A percentile compares a stretch with the other conserved stretches of the same genome.
These are phyloP conservation scores for Fallopia convolvulus DNA, from an alignment of 148 eudicot species.

Conservation along the genomic window DNA sequence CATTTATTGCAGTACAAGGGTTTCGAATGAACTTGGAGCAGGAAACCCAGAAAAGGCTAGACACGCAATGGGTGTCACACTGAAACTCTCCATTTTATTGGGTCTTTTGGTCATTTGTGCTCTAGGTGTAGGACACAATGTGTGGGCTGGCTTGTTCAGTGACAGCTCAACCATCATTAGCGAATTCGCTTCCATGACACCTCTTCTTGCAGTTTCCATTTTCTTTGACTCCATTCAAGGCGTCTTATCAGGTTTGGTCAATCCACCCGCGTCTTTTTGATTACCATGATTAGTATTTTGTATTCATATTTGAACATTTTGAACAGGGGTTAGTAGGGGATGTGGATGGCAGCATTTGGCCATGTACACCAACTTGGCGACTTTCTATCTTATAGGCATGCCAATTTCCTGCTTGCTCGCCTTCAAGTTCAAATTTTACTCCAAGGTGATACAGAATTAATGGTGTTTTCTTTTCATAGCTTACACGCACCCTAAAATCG, in stretches of 20 bases:
- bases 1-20: slow-evolving; percentile 58
- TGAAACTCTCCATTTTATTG: slow-evolving; percentile 56
- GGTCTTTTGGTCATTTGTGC: slow-evolving; percentile 37
- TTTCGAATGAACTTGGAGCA: slow-evolving; percentile 88
- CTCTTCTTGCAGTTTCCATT: slow-evolving; percentile 48
- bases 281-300: neutral
- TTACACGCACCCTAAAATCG: neutral
- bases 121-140: slow-evolving; percentile 47
- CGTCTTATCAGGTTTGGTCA: slow-evolving; percentile 71
- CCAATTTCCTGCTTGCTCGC: slow-evolving; percentile 57
- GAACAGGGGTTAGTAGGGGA: slow-evolving; percentile 78
- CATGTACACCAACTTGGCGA: slow-evolving; percentile 51
- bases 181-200: slow-evolving; percentile 53
- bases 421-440: slow-evolving; percentile 30
- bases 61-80: slow-evolving; percentile 56
- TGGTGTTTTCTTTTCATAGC: neutral
- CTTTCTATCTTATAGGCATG: slow-evolving; percentile 66
- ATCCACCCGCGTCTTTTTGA: neutral
- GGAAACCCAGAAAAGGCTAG: slow-evolving; percentile 53
- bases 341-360: slow-evolving; percentile 88
- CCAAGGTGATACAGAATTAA: neutral
- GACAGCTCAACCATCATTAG: slow-evolving; percentile 34
- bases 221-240: slow-evolving; percentile 67
- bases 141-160: slow-evolving; percentile 71
- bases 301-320: neutral